Evolutionary conservation across 2,329 filamentous ascomycete species (phyloP), one percentile per base, ranked within the genome.

Genomic region (Gnomoniopsis sp.): DNA sequence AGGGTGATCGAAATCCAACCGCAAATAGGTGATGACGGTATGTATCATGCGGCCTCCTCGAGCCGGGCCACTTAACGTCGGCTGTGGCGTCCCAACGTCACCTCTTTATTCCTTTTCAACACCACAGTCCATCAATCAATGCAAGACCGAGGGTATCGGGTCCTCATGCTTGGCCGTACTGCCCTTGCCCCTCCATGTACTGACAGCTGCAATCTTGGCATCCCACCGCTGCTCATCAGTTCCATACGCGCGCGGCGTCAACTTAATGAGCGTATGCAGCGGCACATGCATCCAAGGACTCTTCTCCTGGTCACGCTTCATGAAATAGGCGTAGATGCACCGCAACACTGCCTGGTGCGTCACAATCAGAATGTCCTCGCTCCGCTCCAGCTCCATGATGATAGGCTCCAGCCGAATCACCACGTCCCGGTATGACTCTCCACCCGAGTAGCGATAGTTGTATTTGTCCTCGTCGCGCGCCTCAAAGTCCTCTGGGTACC

Each of bases 231-330:
- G 85, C 71, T 98, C 91, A 60, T 96, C 88, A 1, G 95, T 99
- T 51, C 90, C 90, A 72, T 99, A 99, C 8, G 95, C 95, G 62
- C 91, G 87, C 2, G 95, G 95, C 6, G 95, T 98, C 53, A 99
- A 82, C 77, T 97, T 97, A 77, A 99, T 98, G 50, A 99, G 81
- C 10, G 91, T 96, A 73, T 99, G 95, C 62, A 99, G 81, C 7
- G 95, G 95, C 10, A 99, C 95, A 69, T 97, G 93, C 90, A 98
- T 96, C 95, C 95, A 99, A 0, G 95, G 95, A 65, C 90, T 95
- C 75, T 91, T 85, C 67, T 93, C 87, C 74, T 98, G 95, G 56
- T 91, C 88, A 68, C 95, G 91, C 69, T 98, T 96, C 89, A 97
- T 96, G 74, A 98, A 99, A 75, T 99, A 99, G 33, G 95, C 91